phyloP scores from a whole-genome alignment of 805 yeast genomes.

The Wickerhamiella azyma region DNA sequence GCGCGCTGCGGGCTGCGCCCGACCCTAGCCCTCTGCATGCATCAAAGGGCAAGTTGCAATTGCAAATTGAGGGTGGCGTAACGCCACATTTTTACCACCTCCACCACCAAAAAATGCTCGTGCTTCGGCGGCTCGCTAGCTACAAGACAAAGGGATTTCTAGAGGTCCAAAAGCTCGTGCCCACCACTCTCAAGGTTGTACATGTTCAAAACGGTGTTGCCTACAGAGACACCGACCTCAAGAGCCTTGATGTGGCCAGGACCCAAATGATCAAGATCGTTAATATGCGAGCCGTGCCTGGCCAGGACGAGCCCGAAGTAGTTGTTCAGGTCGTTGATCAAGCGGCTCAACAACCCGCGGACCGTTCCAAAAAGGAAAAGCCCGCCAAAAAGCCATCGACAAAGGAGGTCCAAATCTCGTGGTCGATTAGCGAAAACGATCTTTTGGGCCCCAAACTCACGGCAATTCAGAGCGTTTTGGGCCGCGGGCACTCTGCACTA shows the following conservation, averaged over 20 bases:
- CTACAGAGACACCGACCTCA: constrained; percentile 9
- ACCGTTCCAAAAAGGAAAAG: constrained; percentile 1
- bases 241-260: constrained; percentile 1
- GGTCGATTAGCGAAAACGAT: constrained; percentile 25
- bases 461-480: constrained; percentile 23
- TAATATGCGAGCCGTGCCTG: constrained; percentile 4
- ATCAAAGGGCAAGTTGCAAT: background rate
- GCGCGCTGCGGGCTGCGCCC: background rate
- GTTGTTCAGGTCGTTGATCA: constrained; percentile 17
- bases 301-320: constrained; percentile 16
- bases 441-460: constrained; percentile 22
- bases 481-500: constrained; percentile 21
- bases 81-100: background rate
- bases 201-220: background rate
- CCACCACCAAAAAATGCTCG: no score
- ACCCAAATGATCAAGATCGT: constrained; percentile 16
- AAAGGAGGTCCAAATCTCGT: constrained; percentile 22
- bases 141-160: background rate
- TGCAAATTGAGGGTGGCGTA: background rate
- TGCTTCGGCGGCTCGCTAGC: background rate
- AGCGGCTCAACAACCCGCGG: background rate
- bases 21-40: background rate
- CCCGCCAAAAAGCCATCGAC: constrained; percentile 11
- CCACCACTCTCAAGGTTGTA: background rate
- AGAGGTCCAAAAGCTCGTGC: constrained; percentile 1